phyloP scores from a whole-genome alignment of 768 basidiomycete species.

The Phlegmacium glaucopus region DNA sequence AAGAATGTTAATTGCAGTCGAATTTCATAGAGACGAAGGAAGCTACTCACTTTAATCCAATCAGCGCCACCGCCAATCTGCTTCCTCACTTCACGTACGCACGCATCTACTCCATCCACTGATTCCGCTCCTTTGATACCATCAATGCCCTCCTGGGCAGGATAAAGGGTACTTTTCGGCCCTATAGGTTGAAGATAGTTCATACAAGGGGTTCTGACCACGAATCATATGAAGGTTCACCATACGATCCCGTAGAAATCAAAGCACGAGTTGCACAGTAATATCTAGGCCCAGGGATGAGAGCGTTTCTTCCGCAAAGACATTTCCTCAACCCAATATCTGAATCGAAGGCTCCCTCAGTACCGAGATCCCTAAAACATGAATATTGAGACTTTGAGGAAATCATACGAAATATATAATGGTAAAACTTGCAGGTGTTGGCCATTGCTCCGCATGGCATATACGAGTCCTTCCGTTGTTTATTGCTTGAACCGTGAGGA shows the following conservation, averaged over 20 bases:
- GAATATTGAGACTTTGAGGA: not conserved
- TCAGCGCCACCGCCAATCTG: slow-evolving; percentile 67
- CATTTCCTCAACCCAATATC: slow-evolving; percentile 58
- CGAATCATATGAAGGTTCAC: slow-evolving; percentile 27
- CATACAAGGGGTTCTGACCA: slow-evolving; percentile 4
- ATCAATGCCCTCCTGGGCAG: slow-evolving; percentile 50
- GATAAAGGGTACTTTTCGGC: slow-evolving; percentile 45
- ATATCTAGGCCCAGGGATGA: slow-evolving; percentile 62
- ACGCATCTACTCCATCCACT: slow-evolving; percentile 55
- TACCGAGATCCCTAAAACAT: slow-evolving; percentile 54
- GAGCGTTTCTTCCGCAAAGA: slow-evolving; percentile 31
- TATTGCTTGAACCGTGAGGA: slow-evolving; percentile 65
- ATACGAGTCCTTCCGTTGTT: no score
- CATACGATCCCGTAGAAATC: slow-evolving; percentile 58
- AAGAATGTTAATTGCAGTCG: not conserved
- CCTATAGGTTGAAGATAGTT: slow-evolving; percentile 31
- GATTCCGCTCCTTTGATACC: slow-evolving; percentile 55
- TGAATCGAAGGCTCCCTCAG: slow-evolving; percentile 62
- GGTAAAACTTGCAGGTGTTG: no score
- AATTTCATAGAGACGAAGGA: not conserved
- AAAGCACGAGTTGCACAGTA: slow-evolving; percentile 60
- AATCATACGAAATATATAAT: no score
- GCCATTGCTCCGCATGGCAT: no score
- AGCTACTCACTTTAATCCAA: slow-evolving; percentile 61
- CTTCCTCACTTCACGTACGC: slow-evolving; percentile 50